Evolutionary conservation across 2,329 filamentous ascomycete genomes (phyloP), one percentile per base, ranked within the genome.

Genomic region (Monosporascus ibericus): DNA sequence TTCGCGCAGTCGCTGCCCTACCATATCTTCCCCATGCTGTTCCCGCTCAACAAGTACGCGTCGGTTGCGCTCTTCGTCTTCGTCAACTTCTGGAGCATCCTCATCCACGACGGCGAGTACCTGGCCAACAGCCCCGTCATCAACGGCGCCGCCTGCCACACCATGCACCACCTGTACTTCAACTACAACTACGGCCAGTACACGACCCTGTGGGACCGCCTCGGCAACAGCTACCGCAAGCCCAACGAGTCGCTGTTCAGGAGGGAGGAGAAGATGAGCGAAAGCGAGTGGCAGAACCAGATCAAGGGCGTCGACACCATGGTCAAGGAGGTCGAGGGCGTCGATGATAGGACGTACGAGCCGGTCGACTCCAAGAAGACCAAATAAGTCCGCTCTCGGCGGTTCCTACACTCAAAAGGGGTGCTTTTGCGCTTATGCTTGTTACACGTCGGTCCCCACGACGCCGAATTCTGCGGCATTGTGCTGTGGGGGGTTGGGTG

Each of bases 21-120:
- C 75, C 92, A 97, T 74, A 63, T 96, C 60, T 96, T 92, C 75
- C 90, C 92, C 4, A 90, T 96, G 73, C 70, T 96, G 63, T 94
- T 96, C 72, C 92, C 92, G 1, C 80, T 97, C 34, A 90, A 96
- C 70, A 96, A 96, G 75, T 80, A 90, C 67, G 87, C 90, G 30
- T 96, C 92, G 65, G 85, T 96, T 49, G 79, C 79, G 14, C 83
- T 96, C 38, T 97, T 96, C 73, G 76, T 87, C 62, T 95, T 95
- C 68, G 89, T 97, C 75, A 95, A 97, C 74, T 83, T 96, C 72
- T 97, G 92, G 92, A 95, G 92, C 39, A 90, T 97, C 63, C 80
- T 96, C 74, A 96, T 97, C 65, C 85, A 97, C 71, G 92, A 97
- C 64, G 92, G 92, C 64, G 92, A 97, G 74, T 96, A 95, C 68